A percentile compares a stretch with the other conserved stretches of the same genome.
phyloP scores from a whole-genome alignment of 2,329 filamentous ascomycete species.

The Emergomyces orientalis region DNA sequence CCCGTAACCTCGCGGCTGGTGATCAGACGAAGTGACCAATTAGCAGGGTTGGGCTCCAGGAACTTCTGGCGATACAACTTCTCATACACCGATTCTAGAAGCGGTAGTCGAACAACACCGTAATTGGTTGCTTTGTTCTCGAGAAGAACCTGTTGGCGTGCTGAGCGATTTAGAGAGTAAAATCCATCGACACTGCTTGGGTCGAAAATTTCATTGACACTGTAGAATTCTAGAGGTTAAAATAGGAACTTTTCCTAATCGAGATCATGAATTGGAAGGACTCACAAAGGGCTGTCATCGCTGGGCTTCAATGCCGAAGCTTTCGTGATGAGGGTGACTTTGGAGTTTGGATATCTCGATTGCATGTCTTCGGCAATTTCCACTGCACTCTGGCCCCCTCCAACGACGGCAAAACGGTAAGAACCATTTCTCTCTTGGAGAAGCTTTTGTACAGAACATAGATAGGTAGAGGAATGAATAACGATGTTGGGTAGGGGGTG shows the following conservation, averaged over 20 bases:
- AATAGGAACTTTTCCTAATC: background rate
- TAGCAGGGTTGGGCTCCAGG: conserved; percentile 55
- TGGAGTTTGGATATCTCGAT: conserved; percentile 68
- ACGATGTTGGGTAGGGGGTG: conserved; percentile 63
- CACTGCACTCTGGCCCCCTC: conserved; percentile 83
- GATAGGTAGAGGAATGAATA: conserved; percentile 83
- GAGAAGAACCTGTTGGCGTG: conserved; percentile 53
- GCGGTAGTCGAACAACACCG: conserved; percentile 79
- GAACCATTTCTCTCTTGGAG: conserved; percentile 32
- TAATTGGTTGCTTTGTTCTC: conserved; percentile 85
- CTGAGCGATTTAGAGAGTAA: conserved; percentile 55
- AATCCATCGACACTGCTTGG: conserved; percentile 71
- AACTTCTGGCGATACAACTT: conserved; percentile 79
- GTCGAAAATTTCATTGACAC: conserved; percentile 94
- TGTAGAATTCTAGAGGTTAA: conserved; percentile 26
- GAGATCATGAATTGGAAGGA: conserved; percentile 18
- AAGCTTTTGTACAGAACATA: conserved; percentile 34
- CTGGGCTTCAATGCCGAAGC: conserved; percentile 76
- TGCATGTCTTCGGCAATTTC: conserved; percentile 92
- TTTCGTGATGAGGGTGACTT: conserved; percentile 70
- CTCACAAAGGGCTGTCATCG: conserved; percentile 92
- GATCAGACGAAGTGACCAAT: conserved; percentile 77
- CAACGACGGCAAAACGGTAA: conserved; percentile 74
- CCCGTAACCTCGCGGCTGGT: conserved; percentile 56
- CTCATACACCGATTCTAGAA: conserved; percentile 83